Evolutionary conservation across 2,329 filamentous ascomycete genomes (phyloP).

Genomic region (Trichoderma koningiopsis): DNA sequence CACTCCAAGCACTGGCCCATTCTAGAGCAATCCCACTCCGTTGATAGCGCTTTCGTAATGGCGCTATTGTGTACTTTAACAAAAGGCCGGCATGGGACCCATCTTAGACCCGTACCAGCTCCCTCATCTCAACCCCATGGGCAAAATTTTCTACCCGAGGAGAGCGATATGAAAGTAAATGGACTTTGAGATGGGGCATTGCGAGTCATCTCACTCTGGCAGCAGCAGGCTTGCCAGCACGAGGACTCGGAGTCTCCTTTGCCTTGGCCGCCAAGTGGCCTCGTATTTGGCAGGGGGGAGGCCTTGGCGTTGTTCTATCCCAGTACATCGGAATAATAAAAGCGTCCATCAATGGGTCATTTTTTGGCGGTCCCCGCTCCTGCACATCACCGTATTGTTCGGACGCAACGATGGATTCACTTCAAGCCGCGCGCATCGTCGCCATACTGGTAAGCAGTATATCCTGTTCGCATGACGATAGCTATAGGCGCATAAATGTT

Average conservation of each 20-base stretch:
- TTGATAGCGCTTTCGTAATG: neutral
- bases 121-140: constrained; percentile 5
- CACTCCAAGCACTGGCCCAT: neutral
- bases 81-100: neutral
- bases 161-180: neutral
- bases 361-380: constrained; percentile 7
- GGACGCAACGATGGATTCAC: neutral
- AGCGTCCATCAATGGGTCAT: constrained; percentile 22
- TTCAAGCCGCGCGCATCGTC: neutral
- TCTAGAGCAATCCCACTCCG: neutral
- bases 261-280: constrained; percentile 23
- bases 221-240: neutral
- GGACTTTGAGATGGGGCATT: constrained; percentile 6
- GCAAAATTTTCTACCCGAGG: neutral
- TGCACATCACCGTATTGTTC: constrained; percentile 17
- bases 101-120: constrained; percentile 14
- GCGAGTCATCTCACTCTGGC: neutral
- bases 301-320: constrained; percentile 16
- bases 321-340: constrained; percentile 21
- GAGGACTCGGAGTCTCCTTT: constrained; percentile 16
- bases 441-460: neutral
- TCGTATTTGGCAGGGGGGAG: constrained; percentile 22
- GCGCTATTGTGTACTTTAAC: neutral
- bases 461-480: neutral
- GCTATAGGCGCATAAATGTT: neutral